Evolutionary conservation across 768 basidiomycete species (phyloP).

Genomic region (Stropharia rugosoannulata): DNA sequence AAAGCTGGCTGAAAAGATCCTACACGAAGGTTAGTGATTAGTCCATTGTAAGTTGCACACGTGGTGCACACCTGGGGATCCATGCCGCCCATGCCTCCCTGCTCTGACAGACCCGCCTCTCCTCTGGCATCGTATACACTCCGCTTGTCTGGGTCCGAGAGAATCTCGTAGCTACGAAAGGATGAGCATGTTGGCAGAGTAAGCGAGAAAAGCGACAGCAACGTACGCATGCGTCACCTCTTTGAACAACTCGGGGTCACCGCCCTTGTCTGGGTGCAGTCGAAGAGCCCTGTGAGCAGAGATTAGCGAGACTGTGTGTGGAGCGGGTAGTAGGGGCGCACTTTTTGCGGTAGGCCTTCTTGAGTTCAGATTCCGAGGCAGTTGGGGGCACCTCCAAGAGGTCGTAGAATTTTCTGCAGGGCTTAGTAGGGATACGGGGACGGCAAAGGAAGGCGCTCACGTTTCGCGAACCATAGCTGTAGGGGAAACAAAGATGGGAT

Average conservation of each 20-base stretch:
- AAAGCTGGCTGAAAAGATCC: conserved; percentile 97
- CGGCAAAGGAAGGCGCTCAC: conserved; percentile 11
- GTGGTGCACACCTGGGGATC: conserved; percentile 76
- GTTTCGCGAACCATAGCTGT: conserved; percentile 24
- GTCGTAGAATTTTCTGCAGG: conserved; percentile 83
- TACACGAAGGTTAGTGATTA: conserved; percentile 25
- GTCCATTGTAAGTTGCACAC: neutral
- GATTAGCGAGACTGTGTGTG: conserved; percentile 6
- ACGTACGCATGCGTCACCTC: conserved; percentile 94
- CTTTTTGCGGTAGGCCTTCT: conserved; percentile 97
- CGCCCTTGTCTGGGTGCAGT: conserved; percentile 92
- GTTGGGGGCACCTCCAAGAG: conserved; percentile 81
- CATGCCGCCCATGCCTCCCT: conserved; percentile 93
- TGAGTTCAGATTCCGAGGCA: conserved; percentile 83
- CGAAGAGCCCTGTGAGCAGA: conserved; percentile 63
- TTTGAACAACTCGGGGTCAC: conserved; percentile 96
- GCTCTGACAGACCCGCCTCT: conserved; percentile 86
- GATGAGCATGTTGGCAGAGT: conserved; percentile 1
- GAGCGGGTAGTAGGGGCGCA: conserved; percentile 27
- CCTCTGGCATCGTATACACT: conserved; percentile 86
- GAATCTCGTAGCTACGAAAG: conserved; percentile 78
- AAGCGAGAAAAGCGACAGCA: neutral
- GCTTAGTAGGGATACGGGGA: conserved; percentile 3
- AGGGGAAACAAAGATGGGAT: conserved; percentile 17
- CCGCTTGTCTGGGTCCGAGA: conserved; percentile 86